phyloP scores from a whole-genome alignment of 345 rosid species.

The Durio zibethinus region DNA sequence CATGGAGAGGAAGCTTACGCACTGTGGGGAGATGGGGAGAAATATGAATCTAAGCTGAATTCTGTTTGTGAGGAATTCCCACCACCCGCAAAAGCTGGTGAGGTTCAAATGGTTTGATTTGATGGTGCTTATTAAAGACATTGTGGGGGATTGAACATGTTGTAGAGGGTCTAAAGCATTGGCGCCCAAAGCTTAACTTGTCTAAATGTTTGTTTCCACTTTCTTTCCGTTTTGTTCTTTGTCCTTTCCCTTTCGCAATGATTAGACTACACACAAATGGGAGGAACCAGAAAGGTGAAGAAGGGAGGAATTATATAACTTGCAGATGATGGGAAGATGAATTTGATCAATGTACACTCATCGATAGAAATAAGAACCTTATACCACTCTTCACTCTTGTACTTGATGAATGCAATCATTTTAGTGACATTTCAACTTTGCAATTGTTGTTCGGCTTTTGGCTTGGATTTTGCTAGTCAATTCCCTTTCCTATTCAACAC shows the following conservation, averaged over 20 bases:
- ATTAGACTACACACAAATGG: not conserved
- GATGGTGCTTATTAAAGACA: not conserved
- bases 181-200: not conserved
- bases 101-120: slow-evolving; percentile 46
- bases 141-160: not conserved
- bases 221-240: not conserved
- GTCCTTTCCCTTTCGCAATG: not conserved
- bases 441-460: not conserved
- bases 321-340: not conserved
- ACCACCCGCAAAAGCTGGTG: slow-evolving; percentile 26
- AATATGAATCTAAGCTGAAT: slow-evolving; percentile 45
- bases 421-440: slow-evolving; percentile 8
- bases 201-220: not conserved
- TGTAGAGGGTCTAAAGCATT: not conserved
- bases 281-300: not conserved
- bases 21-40: slow-evolving; percentile 74
- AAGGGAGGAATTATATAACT: not conserved
- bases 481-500: not conserved
- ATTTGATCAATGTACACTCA: not conserved
- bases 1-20: slow-evolving; percentile 73
- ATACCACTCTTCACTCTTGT: not conserved
- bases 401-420: not conserved
- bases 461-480: not conserved
- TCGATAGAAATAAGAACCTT: not conserved
- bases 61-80: slow-evolving; percentile 39